Conservation (phyloP, 371 early-diverging fungal genomes). For the Circinella umbellata region DNA sequence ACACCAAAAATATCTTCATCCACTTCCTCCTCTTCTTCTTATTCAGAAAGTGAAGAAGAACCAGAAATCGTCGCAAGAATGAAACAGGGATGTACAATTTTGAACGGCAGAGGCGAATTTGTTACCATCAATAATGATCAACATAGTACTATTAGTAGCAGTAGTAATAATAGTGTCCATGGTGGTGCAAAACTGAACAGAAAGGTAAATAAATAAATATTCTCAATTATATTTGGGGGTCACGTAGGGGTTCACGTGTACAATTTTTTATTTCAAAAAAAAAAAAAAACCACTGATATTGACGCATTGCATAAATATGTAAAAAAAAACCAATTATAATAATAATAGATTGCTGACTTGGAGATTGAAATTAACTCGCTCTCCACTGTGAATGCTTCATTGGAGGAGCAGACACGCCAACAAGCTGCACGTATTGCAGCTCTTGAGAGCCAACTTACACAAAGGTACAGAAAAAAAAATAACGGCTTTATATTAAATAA, state of each 20-base stretch:
- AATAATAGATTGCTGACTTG: conserved; percentile 48
- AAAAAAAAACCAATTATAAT: neutral
- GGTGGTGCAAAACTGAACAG: conserved; percentile 29
- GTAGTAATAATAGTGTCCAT: neutral
- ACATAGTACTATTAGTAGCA: neutral
- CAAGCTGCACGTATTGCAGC: conserved; percentile 46
- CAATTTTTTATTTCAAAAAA: neutral
- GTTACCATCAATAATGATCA: conserved; percentile 32
- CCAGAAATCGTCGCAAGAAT: conserved; percentile 38
- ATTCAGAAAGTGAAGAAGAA: conserved; percentile 12
- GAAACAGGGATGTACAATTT: conserved; percentile 43
- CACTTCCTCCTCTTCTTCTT: too few species aligned
- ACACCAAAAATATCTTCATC: conserved; percentile 15
- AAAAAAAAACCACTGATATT: neutral
- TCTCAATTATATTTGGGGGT: neutral
- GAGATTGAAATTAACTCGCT: conserved; percentile 55
- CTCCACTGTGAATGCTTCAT: conserved; percentile 41
- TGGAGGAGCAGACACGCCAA: conserved; percentile 45
- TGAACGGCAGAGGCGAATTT: conserved; percentile 54
- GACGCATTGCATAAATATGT: neutral
- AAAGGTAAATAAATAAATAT: conserved; percentile 27
- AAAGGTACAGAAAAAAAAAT: conserved; percentile 10
- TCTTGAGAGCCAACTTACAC: conserved; percentile 34
- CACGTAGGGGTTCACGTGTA: neutral
- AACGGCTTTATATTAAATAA: too few species aligned